Evolutionary conservation across 2,329 filamentous ascomycete species (phyloP).

Genomic region (Beauveria varroae): DNA sequence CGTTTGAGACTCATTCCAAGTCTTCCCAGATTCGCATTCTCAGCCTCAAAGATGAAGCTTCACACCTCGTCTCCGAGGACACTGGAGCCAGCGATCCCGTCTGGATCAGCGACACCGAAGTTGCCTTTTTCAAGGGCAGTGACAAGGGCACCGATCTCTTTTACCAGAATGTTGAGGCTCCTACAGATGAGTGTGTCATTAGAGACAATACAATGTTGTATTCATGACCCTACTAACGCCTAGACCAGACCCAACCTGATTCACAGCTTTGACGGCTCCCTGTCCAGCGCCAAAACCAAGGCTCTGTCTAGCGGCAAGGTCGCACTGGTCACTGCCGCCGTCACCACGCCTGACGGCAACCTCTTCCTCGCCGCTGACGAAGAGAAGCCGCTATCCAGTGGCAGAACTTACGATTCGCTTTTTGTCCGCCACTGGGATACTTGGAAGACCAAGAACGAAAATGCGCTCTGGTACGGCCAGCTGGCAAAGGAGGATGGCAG

Average conservation of each 20-base stretch:
- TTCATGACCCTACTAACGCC: conserved; percentile 2
- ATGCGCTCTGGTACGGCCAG: conserved; percentile 65
- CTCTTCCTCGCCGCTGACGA: conserved; percentile 60
- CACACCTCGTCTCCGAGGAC: conserved; percentile 58
- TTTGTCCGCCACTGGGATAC: conserved; percentile 80
- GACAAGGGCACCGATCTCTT: conserved; percentile 43
- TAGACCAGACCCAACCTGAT: conserved; percentile 32
- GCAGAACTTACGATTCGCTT: conserved; percentile 63
- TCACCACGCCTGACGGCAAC: conserved; percentile 60
- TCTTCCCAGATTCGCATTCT: conserved; percentile 62
- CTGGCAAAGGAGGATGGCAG: conserved; percentile 38
- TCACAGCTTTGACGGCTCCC: conserved; percentile 39
- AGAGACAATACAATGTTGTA: neutral
- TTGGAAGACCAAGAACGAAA: conserved; percentile 62
- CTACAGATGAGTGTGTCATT: conserved; percentile 31
- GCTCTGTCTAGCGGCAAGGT: conserved; percentile 40
- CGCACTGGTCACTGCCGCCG: conserved; percentile 52
- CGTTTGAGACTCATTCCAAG: conserved; percentile 66
- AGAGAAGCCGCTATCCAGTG: conserved; percentile 53
- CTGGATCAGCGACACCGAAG: conserved; percentile 66
- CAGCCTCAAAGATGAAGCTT: conserved; percentile 59
- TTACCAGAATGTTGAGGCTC: conserved; percentile 26
- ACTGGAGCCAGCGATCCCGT: conserved; percentile 59
- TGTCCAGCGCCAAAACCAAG: conserved; percentile 54
- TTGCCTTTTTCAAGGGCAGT: conserved; percentile 44